Conservation (phyloP, 129 eudicot genomes). For the Escallonia rubra region DNA sequence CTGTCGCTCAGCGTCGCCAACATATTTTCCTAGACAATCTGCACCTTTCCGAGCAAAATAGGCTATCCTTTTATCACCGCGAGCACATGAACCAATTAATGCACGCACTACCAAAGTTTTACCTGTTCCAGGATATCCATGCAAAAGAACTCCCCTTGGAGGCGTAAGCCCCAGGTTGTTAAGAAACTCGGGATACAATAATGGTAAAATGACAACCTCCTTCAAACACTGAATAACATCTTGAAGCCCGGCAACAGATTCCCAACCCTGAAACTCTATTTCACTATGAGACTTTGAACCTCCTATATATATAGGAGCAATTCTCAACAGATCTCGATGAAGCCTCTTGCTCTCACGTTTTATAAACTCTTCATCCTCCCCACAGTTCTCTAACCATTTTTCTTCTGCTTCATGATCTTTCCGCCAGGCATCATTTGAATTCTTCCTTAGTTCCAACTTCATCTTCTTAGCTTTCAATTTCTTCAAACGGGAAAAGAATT, state of each 20-base stretch:
- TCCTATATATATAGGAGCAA: constrained; percentile 85
- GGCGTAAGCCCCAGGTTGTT: constrained; percentile 81
- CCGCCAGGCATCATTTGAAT: constrained; percentile 70
- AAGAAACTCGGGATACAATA: constrained; percentile 81
- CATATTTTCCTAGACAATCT: constrained; percentile 97
- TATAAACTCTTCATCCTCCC: constrained; percentile 94
- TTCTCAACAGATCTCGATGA: constrained; percentile 82
- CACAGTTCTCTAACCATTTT: constrained; percentile 94
- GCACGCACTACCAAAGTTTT: constrained; percentile 94
- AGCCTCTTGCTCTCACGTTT: constrained; percentile 98
- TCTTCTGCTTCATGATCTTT: constrained; percentile 94
- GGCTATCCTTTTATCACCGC: constrained; percentile 85
- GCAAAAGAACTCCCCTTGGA: constrained; percentile 95
- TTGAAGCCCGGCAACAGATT: constrained; percentile 96
- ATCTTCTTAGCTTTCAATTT: constrained; percentile 72
- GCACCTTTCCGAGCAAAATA: constrained; percentile 99
- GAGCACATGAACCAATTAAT: constrained; percentile 94
- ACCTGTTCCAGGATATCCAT: constrained; percentile 99
- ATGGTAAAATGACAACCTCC: constrained; percentile 95
- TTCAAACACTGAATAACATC: constrained; percentile 83
- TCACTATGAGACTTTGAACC: constrained; percentile 58
- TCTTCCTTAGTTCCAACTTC: constrained; percentile 75
- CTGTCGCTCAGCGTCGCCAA: constrained; percentile 99
- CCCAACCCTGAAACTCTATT: constrained; percentile 81
- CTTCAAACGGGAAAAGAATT: constrained; percentile 41